These are phyloP conservation scores for Aspergillus brunneoviolaceus DNA, from an alignment of 2,329 filamentous ascomycete species.

Conservation along the genomic window DNA sequence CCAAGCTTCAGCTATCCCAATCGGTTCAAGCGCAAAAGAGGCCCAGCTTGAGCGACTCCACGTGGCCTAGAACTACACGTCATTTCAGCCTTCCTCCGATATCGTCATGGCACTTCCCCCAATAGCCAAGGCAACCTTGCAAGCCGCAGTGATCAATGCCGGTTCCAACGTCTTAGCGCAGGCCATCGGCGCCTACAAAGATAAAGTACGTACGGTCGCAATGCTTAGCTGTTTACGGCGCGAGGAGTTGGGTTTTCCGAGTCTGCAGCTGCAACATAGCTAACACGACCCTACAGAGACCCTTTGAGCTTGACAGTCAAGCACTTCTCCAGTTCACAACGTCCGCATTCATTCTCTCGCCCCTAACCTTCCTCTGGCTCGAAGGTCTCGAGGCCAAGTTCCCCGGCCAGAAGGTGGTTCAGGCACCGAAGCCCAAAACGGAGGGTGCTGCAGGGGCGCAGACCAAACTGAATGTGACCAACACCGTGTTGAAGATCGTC, in stretches of 20 bases:
- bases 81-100: neutral
- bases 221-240: neutral
- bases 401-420: conserved; percentile 41
- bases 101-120: conserved; percentile 41
- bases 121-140: conserved; percentile 54
- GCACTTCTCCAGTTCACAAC: conserved; percentile 57
- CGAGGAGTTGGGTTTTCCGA: neutral
- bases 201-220: conserved; percentile 34
- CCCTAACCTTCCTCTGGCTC: conserved; percentile 61
- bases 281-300: conserved; percentile 29
- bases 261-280: neutral
- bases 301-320: conserved; percentile 49
- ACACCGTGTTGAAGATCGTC: conserved; percentile 53
- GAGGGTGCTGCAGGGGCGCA: conserved; percentile 18
- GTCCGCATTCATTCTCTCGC: conserved; percentile 54
- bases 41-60: neutral
- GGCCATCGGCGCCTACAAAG: conserved; percentile 51
- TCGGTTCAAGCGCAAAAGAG: neutral
- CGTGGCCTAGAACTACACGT: neutral
- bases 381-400: conserved; percentile 55
- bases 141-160: conserved; percentile 53
- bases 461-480: conserved; percentile 29
- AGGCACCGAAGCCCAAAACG: conserved; percentile 12
- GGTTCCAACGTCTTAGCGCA: conserved; percentile 58
- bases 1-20: neutral